Base-by-base conservation (phyloP, 306 rosid species). In the Comarum palustre region DNA sequence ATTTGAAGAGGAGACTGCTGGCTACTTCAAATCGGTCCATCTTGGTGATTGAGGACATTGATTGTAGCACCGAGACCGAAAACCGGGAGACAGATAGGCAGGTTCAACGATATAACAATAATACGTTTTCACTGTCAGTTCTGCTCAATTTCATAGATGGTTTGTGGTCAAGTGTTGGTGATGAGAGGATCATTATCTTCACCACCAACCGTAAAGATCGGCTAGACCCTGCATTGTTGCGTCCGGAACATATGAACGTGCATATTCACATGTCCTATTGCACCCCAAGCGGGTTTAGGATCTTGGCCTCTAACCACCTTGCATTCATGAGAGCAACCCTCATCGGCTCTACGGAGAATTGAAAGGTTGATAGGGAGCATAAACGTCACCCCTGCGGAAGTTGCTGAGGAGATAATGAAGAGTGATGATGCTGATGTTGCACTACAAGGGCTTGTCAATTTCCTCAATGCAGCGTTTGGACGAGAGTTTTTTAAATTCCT, bases 131-230 rank as follows among this genome's bases (percentile, higher is more conserved):
- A 0, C 77, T 88, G 0, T 86, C 86, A 4, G 89, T 77, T 48
- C 60, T 84, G 10, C 79, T 86, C 11, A 86, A 86, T 75, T 74
- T 79, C 75, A 82, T 86, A 55, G 90, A 90, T 69, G 93, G 90
- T 2, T 54, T 90, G 60, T 90, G 93, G 88, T 83, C 91, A 2
- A 80, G 93, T 57, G 74, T 76, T 5, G 91, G 91, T 1, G 96
- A 90, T 10, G 90, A 90, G 64, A 38, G 91, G 20, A 86, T 90
- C 22, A 70, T 88, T 1, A 54, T 90, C 11, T 84, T 90, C 69
- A 88, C 96, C 0, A 86, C 96, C 2, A 88, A 88, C 22, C 87
- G 88, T 48, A 82, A 51, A 51, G 91, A 86, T 1, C 80, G 67
- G 66, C 72, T 88, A 1, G 93, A 90, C 24, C 80, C 87, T 0